These are phyloP conservation scores for Knoxdaviesia capensis DNA, from an alignment of 2,329 filamentous ascomycete species.

Conservation along the genomic window DNA sequence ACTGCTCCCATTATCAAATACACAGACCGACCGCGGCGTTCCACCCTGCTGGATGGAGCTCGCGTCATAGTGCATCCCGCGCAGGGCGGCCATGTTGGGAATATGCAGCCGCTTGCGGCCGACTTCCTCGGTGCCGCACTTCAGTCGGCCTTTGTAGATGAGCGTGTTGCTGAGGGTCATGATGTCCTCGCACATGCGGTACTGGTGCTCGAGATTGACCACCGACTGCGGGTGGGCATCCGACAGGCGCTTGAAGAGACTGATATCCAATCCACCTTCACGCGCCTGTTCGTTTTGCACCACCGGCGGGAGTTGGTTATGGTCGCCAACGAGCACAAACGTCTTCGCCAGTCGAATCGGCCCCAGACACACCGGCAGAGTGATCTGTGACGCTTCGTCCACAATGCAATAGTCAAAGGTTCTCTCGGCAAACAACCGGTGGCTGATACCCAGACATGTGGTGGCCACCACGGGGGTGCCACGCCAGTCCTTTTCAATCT, in stretches of 20 bases:
- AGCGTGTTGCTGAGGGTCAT: slow-evolving; percentile 86
- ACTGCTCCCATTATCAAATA: no score
- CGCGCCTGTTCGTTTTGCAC: slow-evolving; percentile 83
- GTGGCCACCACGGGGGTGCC: slow-evolving; percentile 79
- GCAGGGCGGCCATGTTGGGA: slow-evolving; percentile 41
- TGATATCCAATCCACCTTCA: slow-evolving; percentile 73
- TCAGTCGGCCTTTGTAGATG: slow-evolving; percentile 79
- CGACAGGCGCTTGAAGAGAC: slow-evolving; percentile 82
- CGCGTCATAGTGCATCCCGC: slow-evolving; percentile 35
- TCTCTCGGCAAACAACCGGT: slow-evolving; percentile 70
- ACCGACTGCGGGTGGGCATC: slow-evolving; percentile 76
- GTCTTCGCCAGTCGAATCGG: slow-evolving; percentile 83
- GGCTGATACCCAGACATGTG: slow-evolving; percentile 81
- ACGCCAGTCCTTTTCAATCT: slow-evolving; percentile 69
- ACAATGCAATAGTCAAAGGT: slow-evolving; percentile 97
- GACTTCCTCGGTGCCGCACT: slow-evolving; percentile 67
- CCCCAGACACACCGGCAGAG: slow-evolving; percentile 79
- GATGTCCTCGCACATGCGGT: slow-evolving; percentile 94
- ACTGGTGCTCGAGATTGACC: slow-evolving; percentile 84
- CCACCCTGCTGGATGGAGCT: slow-evolving; percentile 9
- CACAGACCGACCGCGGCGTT: no score
- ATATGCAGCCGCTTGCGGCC: slow-evolving; percentile 49
- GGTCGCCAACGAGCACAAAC: slow-evolving; percentile 90
- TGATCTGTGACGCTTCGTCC: slow-evolving; percentile 95
- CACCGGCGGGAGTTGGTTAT: slow-evolving; percentile 85